Percentiles rank a stretch among this genome's conserved stretches.
phyloP scores from a whole-genome alignment of 2,329 filamentous ascomycete species.

The Colletotrichum sp. region DNA sequence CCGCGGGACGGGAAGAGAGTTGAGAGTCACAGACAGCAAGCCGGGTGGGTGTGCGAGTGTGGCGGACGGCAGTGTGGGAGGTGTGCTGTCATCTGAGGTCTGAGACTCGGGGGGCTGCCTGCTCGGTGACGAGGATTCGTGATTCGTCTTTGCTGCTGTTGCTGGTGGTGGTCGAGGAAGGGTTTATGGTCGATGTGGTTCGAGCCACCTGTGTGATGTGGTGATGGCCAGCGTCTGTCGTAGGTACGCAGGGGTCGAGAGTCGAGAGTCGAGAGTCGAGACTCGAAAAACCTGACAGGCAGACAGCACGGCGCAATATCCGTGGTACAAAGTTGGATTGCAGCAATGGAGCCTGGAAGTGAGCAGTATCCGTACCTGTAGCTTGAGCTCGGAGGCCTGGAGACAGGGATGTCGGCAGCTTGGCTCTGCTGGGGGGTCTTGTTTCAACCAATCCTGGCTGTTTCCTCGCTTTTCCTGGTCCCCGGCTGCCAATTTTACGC shows the following conservation, averaged over 20 bases:
- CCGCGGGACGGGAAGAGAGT: background rate
- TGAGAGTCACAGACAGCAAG: background rate
- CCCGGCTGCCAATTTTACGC: background rate
- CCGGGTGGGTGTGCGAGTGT: background rate
- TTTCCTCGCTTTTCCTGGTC: background rate
- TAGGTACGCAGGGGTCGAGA: background rate
- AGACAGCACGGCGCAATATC: background rate
- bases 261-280: no score
- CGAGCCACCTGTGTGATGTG: background rate
- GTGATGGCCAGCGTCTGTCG: background rate
- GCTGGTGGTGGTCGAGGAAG: background rate
- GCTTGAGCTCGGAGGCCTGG: background rate
- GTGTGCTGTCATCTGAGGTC: background rate
- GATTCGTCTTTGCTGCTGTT: background rate
- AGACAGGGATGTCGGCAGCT: background rate
- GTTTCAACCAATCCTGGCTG: slow-evolving; percentile 2
- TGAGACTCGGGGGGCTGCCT: background rate
- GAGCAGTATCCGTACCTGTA: background rate
- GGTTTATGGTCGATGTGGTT: background rate
- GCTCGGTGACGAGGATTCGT: background rate
- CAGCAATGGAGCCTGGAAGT: background rate
- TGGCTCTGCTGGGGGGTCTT: background rate
- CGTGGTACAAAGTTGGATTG: background rate
- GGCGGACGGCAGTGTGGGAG: background rate
- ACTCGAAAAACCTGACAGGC: background rate